These are phyloP conservation scores for Brassica carinata DNA, from an alignment of 345 rosid species.

Conservation along the genomic window DNA sequence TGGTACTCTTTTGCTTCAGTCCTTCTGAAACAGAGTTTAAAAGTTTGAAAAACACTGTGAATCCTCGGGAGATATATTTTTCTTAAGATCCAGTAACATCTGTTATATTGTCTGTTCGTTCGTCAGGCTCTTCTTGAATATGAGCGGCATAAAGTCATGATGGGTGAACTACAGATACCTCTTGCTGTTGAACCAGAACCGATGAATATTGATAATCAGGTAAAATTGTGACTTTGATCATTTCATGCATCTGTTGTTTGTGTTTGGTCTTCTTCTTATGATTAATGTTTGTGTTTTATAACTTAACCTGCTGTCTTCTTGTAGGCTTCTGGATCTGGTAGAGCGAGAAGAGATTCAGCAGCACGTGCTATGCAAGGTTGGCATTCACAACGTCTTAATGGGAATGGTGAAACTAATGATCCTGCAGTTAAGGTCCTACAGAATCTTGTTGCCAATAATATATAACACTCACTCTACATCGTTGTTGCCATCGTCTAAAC, in stretches of 20 bases:
- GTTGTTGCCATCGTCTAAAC: slow-evolving; percentile 22
- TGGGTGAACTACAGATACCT: slow-evolving; percentile 62
- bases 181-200: slow-evolving; percentile 57
- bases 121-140: slow-evolving; percentile 87
- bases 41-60: slow-evolving; percentile 9
- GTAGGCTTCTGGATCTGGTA: slow-evolving; percentile 67
- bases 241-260: background rate
- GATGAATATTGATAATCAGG: slow-evolving; percentile 61
- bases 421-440: slow-evolving; percentile 55
- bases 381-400: slow-evolving; percentile 84
- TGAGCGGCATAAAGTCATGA: slow-evolving; percentile 68
- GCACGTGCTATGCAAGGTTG: slow-evolving; percentile 98
- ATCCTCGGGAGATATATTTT: slow-evolving; percentile 5
- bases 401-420: slow-evolving; percentile 69
- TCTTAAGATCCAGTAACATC: slow-evolving; percentile 6
- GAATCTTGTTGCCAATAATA: slow-evolving; percentile 19
- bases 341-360: slow-evolving; percentile 85
- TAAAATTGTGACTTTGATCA: slow-evolving; percentile 29
- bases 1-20: slow-evolving; percentile 6
- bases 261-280: slow-evolving; percentile 7
- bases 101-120: slow-evolving; percentile 10
- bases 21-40: background rate
- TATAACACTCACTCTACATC: slow-evolving; percentile 1
- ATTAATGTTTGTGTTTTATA: background rate
- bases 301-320: slow-evolving; percentile 17